Evolutionary conservation across 805 yeast genomes (phyloP).

Genomic region (Saccharomycopsis fermentans): DNA sequence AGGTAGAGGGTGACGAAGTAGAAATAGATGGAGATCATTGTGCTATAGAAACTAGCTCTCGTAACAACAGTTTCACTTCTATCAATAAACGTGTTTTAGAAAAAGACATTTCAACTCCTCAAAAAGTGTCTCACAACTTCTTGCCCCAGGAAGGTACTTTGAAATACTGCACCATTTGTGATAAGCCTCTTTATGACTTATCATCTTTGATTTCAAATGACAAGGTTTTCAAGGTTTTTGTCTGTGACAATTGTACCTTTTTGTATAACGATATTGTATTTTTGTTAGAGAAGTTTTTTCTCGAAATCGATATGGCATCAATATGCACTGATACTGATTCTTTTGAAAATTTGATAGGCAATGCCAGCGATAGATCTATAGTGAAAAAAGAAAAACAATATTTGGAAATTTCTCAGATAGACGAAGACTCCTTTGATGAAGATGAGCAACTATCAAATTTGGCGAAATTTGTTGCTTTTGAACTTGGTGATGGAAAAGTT

Average conservation of each 20-base stretch:
- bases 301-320: conserved; percentile 2
- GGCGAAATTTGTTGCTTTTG: conserved; percentile 11
- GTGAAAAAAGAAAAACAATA: background rate
- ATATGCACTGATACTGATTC: background rate
- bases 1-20: background rate
- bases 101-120: background rate
- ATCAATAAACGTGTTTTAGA: background rate
- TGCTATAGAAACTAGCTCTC: conserved; percentile 4
- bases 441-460: conserved; percentile 5
- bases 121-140: conserved; percentile 5
- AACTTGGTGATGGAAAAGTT: too few relatives aligned
- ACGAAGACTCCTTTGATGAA: conserved; percentile 1
- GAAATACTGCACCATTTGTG: conserved; percentile 54
- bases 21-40: background rate
- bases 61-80: conserved; percentile 6
- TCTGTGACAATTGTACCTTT: conserved; percentile 15
- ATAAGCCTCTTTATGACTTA: conserved; percentile 56
- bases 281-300: conserved; percentile 5
- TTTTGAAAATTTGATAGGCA: background rate
- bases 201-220: conserved; percentile 27
- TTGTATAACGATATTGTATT: conserved; percentile 12
- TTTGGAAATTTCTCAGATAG: background rate
- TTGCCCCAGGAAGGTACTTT: conserved; percentile 20
- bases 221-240: conserved; percentile 13
- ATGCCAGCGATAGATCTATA: background rate